These are phyloP conservation scores for Backusella mclennaniae DNA, from an alignment of 192 early-diverging fungal genomes.

Conservation along the genomic window DNA sequence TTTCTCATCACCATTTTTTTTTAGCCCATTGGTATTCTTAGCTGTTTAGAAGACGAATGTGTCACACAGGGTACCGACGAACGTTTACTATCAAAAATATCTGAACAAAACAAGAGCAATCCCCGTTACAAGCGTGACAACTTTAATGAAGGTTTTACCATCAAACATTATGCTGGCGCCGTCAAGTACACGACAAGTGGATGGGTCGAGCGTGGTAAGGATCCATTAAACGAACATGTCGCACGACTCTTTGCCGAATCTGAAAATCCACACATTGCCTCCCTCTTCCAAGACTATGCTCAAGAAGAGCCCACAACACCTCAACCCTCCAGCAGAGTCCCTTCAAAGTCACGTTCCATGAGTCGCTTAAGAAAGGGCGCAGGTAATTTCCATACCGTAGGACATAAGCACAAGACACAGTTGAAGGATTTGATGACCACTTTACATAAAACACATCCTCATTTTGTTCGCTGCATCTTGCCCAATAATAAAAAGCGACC, in stretches of 20 bases:
- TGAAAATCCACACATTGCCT: conserved; percentile 72
- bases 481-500: conserved; percentile 92
- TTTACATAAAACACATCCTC: conserved; percentile 89
- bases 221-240: conserved; percentile 92
- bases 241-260: conserved; percentile 86
- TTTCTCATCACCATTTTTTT: not conserved
- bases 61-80: conserved; percentile 96
- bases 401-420: conserved; percentile 93
- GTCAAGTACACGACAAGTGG: conserved; percentile 90
- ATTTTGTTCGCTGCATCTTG: conserved; percentile 98
- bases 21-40: conserved; percentile 92
- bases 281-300: conserved; percentile 82
- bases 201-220: conserved; percentile 99
- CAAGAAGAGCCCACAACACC: conserved; percentile 31
- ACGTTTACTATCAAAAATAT: conserved; percentile 90
- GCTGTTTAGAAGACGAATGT: conserved; percentile 97
- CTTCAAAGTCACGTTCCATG: not conserved
- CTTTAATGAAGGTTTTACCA: conserved; percentile 86
- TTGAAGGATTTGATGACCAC: conserved; percentile 83
- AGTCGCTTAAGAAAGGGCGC: conserved; percentile 64
- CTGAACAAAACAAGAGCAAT: conserved; percentile 76
- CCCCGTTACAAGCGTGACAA: conserved; percentile 79
- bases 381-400: conserved; percentile 89
- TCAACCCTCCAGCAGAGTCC: not conserved
- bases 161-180: conserved; percentile 94